These are phyloP conservation scores for Cenchrus americanus DNA, from an alignment of 176 grass and related monocot genomes.

Conservation along the genomic window DNA sequence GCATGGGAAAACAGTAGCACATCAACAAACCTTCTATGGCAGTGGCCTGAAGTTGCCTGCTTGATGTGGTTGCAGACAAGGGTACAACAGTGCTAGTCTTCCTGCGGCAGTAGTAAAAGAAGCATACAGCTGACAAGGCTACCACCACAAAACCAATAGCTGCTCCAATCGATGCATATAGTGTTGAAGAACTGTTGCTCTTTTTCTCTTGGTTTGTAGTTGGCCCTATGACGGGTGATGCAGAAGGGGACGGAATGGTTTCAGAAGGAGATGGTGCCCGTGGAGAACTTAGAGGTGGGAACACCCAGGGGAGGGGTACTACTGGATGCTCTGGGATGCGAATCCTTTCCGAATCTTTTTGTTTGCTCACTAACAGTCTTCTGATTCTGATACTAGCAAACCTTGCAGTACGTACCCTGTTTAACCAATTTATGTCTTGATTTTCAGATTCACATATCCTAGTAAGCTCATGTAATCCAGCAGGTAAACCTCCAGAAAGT, in stretches of 20 bases:
- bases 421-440: slow-evolving; percentile 31
- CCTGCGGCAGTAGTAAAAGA: slow-evolving; percentile 45
- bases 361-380: slow-evolving; percentile 36
- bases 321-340: background rate
- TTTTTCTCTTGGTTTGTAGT: slow-evolving; percentile 11
- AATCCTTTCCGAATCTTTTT: background rate
- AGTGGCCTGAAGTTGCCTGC: slow-evolving; percentile 59
- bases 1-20: slow-evolving; percentile 18
- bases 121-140: slow-evolving; percentile 41
- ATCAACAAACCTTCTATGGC: slow-evolving; percentile 59
- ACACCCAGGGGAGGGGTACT: background rate
- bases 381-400: slow-evolving; percentile 6
- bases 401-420: slow-evolving; percentile 34
- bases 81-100: slow-evolving; percentile 71
- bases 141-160: slow-evolving; percentile 39
- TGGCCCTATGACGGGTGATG: background rate
- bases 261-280: slow-evolving; percentile 18
- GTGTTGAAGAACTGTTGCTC: background rate
- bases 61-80: slow-evolving; percentile 49
- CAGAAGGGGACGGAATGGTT: background rate
- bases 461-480: slow-evolving; percentile 26
- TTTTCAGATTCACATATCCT: slow-evolving; percentile 34
- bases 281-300: background rate
- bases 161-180: slow-evolving; percentile 53
- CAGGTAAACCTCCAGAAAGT: slow-evolving; percentile 36